Evolutionary conservation across 768 basidiomycete species (phyloP).

Genomic region (Nevesoporus exiguus): DNA sequence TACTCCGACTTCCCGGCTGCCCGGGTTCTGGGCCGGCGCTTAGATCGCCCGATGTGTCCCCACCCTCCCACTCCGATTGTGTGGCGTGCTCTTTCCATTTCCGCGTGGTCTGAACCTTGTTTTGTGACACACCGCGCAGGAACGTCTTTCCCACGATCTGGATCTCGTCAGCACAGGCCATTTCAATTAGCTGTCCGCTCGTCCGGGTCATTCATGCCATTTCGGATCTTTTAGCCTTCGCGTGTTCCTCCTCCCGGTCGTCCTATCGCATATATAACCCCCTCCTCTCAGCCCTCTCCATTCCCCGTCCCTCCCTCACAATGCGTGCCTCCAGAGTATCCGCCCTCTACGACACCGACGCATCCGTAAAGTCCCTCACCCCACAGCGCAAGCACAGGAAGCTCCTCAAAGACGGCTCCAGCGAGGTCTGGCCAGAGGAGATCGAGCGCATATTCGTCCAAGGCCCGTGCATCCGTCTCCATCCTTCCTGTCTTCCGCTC

Average conservation of each 20-base stretch:
- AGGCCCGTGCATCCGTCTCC: slow-evolving; percentile 39
- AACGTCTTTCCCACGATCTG: slow-evolving; percentile 25
- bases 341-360: slow-evolving; percentile 19
- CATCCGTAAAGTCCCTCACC: slow-evolving; percentile 37
- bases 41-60: slow-evolving; percentile 23
- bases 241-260: slow-evolving; percentile 16
- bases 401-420: slow-evolving; percentile 75
- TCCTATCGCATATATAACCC: slow-evolving; percentile 32
- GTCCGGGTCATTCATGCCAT: slow-evolving; percentile 25
- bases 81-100: slow-evolving; percentile 51
- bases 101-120: slow-evolving; percentile 28
- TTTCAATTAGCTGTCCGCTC: slow-evolving; percentile 32
- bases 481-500: not conserved
- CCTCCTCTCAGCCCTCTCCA: slow-evolving; percentile 7
- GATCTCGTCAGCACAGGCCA: slow-evolving; percentile 26
- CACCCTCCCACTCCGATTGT: slow-evolving; percentile 40
- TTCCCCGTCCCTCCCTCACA: slow-evolving; percentile 8
- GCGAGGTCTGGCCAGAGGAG: slow-evolving; percentile 79
- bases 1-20: slow-evolving; percentile 1
- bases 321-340: slow-evolving; percentile 27
- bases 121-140: slow-evolving; percentile 17
- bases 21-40: slow-evolving; percentile 22
- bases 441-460: slow-evolving; percentile 77
- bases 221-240: slow-evolving; percentile 50
- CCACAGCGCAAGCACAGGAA: slow-evolving; percentile 82